Conservation (phyloP, 495 filamentous ascomycete genomes). For the Schizothecium vesticola region DNA sequence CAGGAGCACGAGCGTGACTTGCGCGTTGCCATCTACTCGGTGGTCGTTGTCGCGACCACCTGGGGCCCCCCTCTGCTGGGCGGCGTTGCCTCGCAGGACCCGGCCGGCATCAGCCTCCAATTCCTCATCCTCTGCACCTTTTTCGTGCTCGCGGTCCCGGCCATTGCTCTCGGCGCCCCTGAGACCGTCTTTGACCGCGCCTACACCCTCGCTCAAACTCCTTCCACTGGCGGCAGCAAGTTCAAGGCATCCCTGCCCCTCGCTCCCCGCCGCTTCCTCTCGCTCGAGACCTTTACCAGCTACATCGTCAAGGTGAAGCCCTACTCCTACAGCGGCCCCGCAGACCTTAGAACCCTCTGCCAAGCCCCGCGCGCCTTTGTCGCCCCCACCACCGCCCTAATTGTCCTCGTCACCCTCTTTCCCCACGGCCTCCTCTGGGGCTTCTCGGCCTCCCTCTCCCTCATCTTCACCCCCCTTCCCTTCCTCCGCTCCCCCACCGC, state of each 20-base stretch:
- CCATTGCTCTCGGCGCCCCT: constrained; percentile 42
- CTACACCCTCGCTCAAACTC: constrained; percentile 23
- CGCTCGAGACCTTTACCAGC: constrained; percentile 23
- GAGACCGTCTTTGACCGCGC: constrained; percentile 45
- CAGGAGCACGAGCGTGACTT: constrained; percentile 45
- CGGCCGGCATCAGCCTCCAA: constrained; percentile 36
- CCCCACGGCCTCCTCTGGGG: constrained; percentile 41
- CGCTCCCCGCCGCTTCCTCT: constrained; percentile 26
- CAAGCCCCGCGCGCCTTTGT: constrained; percentile 40
- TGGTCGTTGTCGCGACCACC: constrained; percentile 39
- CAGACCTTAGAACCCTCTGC: constrained; percentile 26
- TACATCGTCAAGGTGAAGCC: constrained; percentile 38
- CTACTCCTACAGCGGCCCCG: constrained; percentile 28
- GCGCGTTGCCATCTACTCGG: constrained; percentile 34
- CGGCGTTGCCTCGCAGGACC: constrained; percentile 36
- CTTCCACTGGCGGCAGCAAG: constrained; percentile 22
- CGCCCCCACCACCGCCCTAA: constrained; percentile 40
- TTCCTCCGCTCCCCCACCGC: constrained; percentile 34
- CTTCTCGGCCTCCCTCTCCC: constrained; percentile 37
- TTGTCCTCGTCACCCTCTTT: constrained; percentile 39
- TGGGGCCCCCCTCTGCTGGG: constrained; percentile 47
- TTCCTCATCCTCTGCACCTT: constrained; percentile 45
- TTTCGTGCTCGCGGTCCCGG: constrained; percentile 38
- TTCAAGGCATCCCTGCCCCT: constrained; percentile 29
- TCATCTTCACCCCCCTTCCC: constrained; percentile 42